These are phyloP conservation scores for Pisolithus tinctorius DNA, from an alignment of 768 basidiomycete genomes.

Conservation along the genomic window DNA sequence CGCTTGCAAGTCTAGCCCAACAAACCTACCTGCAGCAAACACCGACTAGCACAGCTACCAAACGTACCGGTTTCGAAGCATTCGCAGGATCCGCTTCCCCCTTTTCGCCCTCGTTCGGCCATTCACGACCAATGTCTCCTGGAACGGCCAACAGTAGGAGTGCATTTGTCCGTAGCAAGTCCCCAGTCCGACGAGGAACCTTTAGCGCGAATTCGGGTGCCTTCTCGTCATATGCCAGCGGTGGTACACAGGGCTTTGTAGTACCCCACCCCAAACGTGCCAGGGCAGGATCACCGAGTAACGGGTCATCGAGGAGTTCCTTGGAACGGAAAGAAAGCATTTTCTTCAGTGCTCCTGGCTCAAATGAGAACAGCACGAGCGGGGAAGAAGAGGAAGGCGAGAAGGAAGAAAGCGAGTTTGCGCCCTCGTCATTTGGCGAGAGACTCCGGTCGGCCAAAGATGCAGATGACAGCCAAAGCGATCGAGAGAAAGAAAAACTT, in stretches of 20 bases:
- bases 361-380: conserved; percentile 28
- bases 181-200: conserved; percentile 44
- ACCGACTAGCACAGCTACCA: conserved; percentile 33
- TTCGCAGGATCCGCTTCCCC: conserved; percentile 48
- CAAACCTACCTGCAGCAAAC: conserved; percentile 12
- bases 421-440: conserved; percentile 50
- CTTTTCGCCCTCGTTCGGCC: conserved; percentile 34
- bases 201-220: conserved; percentile 38
- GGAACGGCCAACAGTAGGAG: conserved; percentile 17
- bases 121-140: conserved; percentile 48
- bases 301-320: conserved; percentile 37
- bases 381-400: conserved; percentile 39
- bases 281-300: conserved; percentile 43
- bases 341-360: conserved; percentile 23
- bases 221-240: conserved; percentile 55
- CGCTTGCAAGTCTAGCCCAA: conserved; percentile 15
- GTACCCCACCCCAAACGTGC: conserved; percentile 47
- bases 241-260: conserved; percentile 36
- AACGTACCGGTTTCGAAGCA: conserved; percentile 52
- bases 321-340: conserved; percentile 32
- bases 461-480: conserved; percentile 43
- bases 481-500: conserved; percentile 39
- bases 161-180: conserved; percentile 39
- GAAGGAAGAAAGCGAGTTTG: conserved; percentile 25
- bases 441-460: conserved; percentile 58